Evolutionary conservation across 2,329 filamentous ascomycete species (phyloP), one percentile per base, ranked within the genome.

Genomic region (Colletotrichum lupini): DNA sequence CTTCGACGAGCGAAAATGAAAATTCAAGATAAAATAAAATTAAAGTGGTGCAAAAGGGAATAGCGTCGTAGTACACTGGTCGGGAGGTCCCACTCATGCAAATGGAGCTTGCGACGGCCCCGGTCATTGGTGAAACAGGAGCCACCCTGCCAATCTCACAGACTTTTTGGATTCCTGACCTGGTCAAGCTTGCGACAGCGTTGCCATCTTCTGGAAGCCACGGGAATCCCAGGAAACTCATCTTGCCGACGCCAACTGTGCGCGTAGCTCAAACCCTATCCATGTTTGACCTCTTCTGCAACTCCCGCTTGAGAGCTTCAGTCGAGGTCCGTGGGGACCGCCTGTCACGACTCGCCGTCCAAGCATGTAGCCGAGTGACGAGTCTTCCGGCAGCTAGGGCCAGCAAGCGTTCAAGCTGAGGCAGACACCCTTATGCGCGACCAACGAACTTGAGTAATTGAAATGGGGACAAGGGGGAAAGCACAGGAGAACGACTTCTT

Each of bases 41-140:
- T 1, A 37, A 37, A 22, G 58, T 49, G 46, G 49, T 35, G 26
- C 58, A 69, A 69, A 73, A 60, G 22, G 59, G 66, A 73, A 73
- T 73, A 68, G 70, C 66, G 59, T 32, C 19, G 49, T 57, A 16
- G 55, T 28, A 58, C 46, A 32, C 46, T 67, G 59, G 42, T 42
- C 56, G 61, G 56, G 30, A 26, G 42, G 60, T 22, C 28, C 71
- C 71, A 71, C 71, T 66, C 61, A 72, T 67, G 67, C 71, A 58
- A 67, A 67, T 72, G 71, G 56, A 77, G 77, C 77, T 55, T 79
- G 79, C 78, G 77, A 78, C 76, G 75, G 77, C 80, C 84, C 85
- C 79, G 81, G 83, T 81, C 81, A 78, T 78, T 86, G 82, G 84
- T 88, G 87, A 89, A 89, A 89, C 87, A 85, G 80, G 79, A 82